Evolutionary conservation across 257 asterid genomes (phyloP).

Genomic region (Fraxinus excelsior): DNA sequence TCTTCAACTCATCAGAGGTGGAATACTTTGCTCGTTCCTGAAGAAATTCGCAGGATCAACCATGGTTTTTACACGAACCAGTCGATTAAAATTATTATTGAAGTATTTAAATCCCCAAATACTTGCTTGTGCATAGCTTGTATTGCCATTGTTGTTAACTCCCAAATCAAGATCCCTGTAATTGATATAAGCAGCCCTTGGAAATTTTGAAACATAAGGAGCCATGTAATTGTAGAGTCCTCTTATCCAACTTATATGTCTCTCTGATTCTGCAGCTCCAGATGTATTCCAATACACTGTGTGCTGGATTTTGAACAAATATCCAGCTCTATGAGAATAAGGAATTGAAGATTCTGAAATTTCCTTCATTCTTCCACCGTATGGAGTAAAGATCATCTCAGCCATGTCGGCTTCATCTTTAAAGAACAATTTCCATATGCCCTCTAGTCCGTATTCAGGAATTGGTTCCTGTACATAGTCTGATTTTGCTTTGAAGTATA

Average conservation of each 20-base stretch:
- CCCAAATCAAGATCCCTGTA: conserved; percentile 44
- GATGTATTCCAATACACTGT: conserved; percentile 17
- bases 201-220: conserved; percentile 28
- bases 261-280: neutral
- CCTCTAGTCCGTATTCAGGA: conserved; percentile 14
- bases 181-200: conserved; percentile 35
- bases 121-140: conserved; percentile 36
- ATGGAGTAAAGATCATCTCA: conserved; percentile 10
- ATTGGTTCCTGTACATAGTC: conserved; percentile 33
- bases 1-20: neutral
- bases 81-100: neutral
- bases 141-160: conserved; percentile 24
- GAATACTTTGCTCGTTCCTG: neutral
- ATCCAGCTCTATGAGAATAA: conserved; percentile 35
- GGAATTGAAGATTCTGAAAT: conserved; percentile 31
- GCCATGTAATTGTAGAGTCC: conserved; percentile 31
- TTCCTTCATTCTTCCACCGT: conserved; percentile 31
- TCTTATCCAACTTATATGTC: conserved; percentile 26
- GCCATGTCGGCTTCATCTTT: conserved; percentile 18
- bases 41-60: neutral
- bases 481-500: conserved; percentile 33
- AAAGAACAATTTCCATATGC: conserved; percentile 19
- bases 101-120: conserved; percentile 24
- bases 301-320: conserved; percentile 29
- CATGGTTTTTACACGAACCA: neutral